A percentile compares a stretch with the other conserved stretches of the same genome.
Evolutionary conservation across 2,329 filamentous ascomycete species (phyloP).

Genomic region (Didymella lethalis): DNA sequence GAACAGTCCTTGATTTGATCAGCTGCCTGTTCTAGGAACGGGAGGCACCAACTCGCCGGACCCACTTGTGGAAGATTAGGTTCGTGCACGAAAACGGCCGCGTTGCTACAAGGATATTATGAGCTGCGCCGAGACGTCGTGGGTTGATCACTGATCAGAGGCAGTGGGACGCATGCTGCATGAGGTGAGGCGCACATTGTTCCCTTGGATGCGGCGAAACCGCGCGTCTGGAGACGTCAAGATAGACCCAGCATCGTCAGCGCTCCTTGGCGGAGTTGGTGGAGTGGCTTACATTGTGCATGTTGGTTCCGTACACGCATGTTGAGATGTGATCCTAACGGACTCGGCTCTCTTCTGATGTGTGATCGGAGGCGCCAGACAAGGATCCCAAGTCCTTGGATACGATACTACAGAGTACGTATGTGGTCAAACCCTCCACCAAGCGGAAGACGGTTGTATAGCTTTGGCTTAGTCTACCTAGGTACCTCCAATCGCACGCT

Average conservation of each 20-base stretch:
- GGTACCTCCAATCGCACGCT: conserved; percentile 3
- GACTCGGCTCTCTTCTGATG: background rate
- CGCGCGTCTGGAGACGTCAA: conserved; percentile 2
- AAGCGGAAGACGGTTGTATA: background rate
- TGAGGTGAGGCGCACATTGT: conserved; percentile 10
- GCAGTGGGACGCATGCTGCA: conserved; percentile 16
- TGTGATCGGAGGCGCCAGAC: conserved; percentile 10
- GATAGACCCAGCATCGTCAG: conserved; percentile 2
- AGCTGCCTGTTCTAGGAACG: conserved; percentile 13
- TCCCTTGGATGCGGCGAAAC: background rate
- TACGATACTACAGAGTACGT: conserved; percentile 1
- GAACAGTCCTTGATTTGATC: conserved; percentile 15
- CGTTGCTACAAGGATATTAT: conserved; percentile 21
- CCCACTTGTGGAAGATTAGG: conserved; percentile 20
- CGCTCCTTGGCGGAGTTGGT: conserved; percentile 9
- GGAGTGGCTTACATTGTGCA: conserved; percentile 4
- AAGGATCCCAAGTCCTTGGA: conserved; percentile 10
- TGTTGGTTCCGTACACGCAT: conserved; percentile 11
- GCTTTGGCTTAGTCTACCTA: background rate
- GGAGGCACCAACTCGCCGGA: conserved; percentile 15
- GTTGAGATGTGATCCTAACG: conserved; percentile 2
- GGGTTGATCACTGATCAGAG: conserved; percentile 20
- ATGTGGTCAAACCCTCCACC: conserved; percentile 2
- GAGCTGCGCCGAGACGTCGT: conserved; percentile 24
- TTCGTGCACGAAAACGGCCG: conserved; percentile 18